A percentile compares a stretch with the other conserved stretches of the same genome.
These are phyloP conservation scores for Pogostemon cablin DNA, from an alignment of 257 asterid genomes.

Conservation along the genomic window DNA sequence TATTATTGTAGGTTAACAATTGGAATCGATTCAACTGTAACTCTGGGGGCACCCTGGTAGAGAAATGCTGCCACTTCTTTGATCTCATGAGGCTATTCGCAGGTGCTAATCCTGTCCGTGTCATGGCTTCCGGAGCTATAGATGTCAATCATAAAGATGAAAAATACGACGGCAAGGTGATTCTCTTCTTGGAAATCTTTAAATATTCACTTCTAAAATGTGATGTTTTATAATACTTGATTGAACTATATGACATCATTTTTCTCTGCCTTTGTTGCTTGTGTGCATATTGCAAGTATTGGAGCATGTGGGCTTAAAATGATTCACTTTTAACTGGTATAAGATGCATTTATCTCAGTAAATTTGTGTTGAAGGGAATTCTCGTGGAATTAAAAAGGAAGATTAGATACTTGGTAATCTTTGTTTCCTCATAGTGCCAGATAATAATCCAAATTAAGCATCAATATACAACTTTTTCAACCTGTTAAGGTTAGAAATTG, in stretches of 20 bases:
- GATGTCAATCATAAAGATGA: constrained; percentile 94
- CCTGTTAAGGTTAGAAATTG: neutral
- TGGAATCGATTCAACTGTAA: constrained; percentile 97
- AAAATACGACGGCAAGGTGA: constrained; percentile 77
- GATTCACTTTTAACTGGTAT: no score
- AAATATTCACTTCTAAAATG: neutral
- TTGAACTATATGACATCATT: no score
- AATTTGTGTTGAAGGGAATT: no score
- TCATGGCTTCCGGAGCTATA: constrained; percentile 94
- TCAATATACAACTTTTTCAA: neutral
- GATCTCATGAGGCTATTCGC: constrained; percentile 93
- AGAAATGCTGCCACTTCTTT: constrained; percentile 98
- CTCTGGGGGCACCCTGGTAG: constrained; percentile 91
- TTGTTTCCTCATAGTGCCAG: neutral
- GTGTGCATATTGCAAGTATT: no score
- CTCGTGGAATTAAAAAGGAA: no score
- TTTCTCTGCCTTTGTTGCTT: no score
- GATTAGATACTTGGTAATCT: no score
- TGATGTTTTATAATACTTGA: no score
- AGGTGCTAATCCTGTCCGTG: constrained; percentile 78
- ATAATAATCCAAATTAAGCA: neutral
- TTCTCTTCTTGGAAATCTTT: constrained; percentile 25
- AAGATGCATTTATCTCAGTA: no score
- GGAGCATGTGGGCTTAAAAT: no score
- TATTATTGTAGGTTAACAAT: constrained; percentile 67